These are phyloP conservation scores for Beta corolliflora DNA, from an alignment of 179 eudicot genomes.

Conservation along the genomic window DNA sequence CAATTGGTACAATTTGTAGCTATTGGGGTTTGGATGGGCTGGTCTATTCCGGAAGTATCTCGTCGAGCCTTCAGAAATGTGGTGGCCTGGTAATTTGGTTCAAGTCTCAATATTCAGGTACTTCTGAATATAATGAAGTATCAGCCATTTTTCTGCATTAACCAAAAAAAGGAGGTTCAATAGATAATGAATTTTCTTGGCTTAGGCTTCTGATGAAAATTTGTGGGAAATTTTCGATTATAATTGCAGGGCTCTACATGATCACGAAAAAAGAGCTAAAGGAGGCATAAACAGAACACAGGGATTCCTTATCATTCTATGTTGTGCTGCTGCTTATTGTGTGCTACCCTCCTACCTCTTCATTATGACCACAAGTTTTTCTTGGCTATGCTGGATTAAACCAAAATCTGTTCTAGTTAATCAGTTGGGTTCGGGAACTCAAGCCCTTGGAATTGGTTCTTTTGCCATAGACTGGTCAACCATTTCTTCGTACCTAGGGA, in stretches of 20 bases:
- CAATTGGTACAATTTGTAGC: constrained; percentile 31
- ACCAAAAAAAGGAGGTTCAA: neutral
- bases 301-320: constrained; percentile 55
- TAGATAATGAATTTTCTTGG: neutral
- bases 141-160: neutral
- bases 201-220: neutral
- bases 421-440: constrained; percentile 68
- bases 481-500: constrained; percentile 65
- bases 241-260: constrained; percentile 61
- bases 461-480: constrained; percentile 78
- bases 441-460: constrained; percentile 66
- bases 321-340: constrained; percentile 58
- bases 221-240: neutral
- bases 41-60: constrained; percentile 66
- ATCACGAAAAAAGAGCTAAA: constrained; percentile 51
- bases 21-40: constrained; percentile 79
- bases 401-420: constrained; percentile 57
- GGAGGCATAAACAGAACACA: constrained; percentile 54
- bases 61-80: constrained; percentile 79
- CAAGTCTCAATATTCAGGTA: constrained; percentile 53
- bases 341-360: constrained; percentile 62
- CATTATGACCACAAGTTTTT: constrained; percentile 53
- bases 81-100: constrained; percentile 78
- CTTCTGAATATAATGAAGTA: neutral
- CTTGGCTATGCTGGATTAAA: constrained; percentile 73